These are phyloP conservation scores for Globomyces sp. DNA, from an alignment of 371 early-diverging fungal genomes.

Conservation along the genomic window DNA sequence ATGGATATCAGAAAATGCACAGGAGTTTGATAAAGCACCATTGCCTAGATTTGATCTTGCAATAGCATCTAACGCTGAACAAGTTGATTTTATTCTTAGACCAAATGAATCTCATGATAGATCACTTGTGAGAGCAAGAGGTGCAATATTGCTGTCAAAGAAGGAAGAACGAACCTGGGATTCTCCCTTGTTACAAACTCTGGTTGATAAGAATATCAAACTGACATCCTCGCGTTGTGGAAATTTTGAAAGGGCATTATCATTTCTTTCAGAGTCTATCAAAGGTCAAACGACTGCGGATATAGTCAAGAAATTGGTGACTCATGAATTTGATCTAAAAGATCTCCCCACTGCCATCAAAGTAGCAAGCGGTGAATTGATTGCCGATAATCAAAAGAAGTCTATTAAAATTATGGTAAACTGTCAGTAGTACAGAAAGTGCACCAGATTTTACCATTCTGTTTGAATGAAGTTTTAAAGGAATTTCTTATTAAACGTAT, in stretches of 20 bases:
- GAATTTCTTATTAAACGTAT: no score
- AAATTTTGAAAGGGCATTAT: not conserved
- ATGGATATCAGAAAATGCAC: constrained; percentile 2
- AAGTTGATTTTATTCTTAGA: constrained; percentile 15
- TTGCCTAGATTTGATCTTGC: constrained; percentile 22
- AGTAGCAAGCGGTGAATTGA: no score
- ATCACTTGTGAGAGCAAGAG: constrained; percentile 17
- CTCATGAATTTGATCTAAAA: no score
- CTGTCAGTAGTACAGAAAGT: no score
- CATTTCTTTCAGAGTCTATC: no score
- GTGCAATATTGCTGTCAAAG: constrained; percentile 13
- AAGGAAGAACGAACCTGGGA: not conserved
- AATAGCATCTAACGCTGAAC: not conserved
- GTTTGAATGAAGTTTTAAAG: no score
- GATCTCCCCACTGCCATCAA: no score
- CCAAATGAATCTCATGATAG: constrained; percentile 18
- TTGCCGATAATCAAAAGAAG: no score
- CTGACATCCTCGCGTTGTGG: constrained; percentile 11
- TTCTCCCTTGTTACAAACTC: not conserved
- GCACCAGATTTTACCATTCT: no score
- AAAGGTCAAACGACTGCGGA: no score
- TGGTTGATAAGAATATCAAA: not conserved
- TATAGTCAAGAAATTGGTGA: no score
- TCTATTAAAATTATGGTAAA: no score
- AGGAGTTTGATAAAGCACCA: constrained; percentile 1